A percentile compares a stretch with the other conserved stretches of the same genome.
These are phyloP conservation scores for Aegle marmelos DNA, from an alignment of 345 rosid genomes.

Conservation along the genomic window DNA sequence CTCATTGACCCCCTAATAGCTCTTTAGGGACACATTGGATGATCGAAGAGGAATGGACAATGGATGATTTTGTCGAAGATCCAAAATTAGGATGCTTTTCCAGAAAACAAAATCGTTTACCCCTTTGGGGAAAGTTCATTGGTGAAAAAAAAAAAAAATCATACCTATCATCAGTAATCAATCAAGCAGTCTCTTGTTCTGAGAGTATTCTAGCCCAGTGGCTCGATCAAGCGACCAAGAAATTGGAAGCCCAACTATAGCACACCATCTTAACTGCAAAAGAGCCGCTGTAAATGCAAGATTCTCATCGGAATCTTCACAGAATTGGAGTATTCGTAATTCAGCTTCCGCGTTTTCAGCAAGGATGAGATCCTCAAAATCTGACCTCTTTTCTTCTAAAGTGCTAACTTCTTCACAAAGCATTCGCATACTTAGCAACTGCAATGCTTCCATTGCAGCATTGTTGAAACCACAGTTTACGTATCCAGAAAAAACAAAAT, in stretches of 20 bases:
- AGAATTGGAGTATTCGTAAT: constrained; percentile 39
- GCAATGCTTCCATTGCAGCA: too few relatives aligned
- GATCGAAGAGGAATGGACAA: too few relatives aligned
- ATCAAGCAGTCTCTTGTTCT: background rate
- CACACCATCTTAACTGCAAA: constrained; percentile 76
- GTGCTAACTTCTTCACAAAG: constrained; percentile 36
- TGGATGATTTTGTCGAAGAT: too few relatives aligned
- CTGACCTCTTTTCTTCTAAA: constrained; percentile 39
- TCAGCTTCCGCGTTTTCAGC: constrained; percentile 63
- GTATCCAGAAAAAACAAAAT: constrained; percentile 38
- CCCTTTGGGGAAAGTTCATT: too few relatives aligned
- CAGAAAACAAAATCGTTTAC: too few relatives aligned
- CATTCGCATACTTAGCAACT: constrained; percentile 46
- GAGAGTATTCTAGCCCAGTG: constrained; percentile 53
- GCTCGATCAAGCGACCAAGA: constrained; percentile 68
- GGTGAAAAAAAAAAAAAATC: too few relatives aligned
- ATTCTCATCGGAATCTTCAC: constrained; percentile 36
- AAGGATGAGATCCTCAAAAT: constrained; percentile 46
- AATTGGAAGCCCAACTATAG: constrained; percentile 44
- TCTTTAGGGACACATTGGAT: too few relatives aligned
- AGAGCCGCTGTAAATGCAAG: constrained; percentile 50
- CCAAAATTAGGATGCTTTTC: too few relatives aligned
- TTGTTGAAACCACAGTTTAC: too few relatives aligned
- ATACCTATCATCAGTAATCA: too few relatives aligned
- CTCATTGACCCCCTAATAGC: too few relatives aligned